A percentile compares a stretch with the other conserved stretches of the same genome.
Conservation (phyloP, 2,329 filamentous ascomycete genomes). For the Chaetomiaceae sp. region DNA sequence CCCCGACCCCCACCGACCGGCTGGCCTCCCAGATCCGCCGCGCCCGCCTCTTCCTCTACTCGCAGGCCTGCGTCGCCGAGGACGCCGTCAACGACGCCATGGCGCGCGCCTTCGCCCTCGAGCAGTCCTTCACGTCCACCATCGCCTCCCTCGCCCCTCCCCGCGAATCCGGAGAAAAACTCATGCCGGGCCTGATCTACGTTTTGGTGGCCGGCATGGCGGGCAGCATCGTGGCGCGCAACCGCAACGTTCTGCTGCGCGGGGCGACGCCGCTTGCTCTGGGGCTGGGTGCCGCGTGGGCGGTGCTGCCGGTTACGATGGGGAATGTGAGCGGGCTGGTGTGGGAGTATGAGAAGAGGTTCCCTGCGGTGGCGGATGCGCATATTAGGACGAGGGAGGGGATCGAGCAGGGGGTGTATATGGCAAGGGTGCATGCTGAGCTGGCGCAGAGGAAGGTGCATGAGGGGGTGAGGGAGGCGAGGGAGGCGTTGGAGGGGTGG, state of each 20-base stretch:
- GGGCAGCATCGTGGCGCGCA: constrained; percentile 83
- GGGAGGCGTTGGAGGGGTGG: constrained; percentile 80
- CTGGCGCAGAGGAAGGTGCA: constrained; percentile 70
- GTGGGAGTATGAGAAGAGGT: constrained; percentile 90
- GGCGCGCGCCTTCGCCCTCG: constrained; percentile 75
- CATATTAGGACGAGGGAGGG: constrained; percentile 69
- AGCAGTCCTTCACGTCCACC: constrained; percentile 85
- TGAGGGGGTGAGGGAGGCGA: constrained; percentile 70
- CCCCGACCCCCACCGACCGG: constrained; percentile 80
- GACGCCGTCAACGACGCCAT: constrained; percentile 78
- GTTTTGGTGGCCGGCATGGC: constrained; percentile 94
- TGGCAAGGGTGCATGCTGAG: constrained; percentile 69
- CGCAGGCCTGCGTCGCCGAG: constrained; percentile 69
- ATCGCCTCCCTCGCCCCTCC: constrained; percentile 83
- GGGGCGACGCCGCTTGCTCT: constrained; percentile 72
- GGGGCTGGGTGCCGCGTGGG: constrained; percentile 77
- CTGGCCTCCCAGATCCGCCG: constrained; percentile 77
- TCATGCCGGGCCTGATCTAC: constrained; percentile 87
- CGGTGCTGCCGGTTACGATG: constrained; percentile 84
- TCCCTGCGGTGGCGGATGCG: constrained; percentile 76
- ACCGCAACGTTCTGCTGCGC: constrained; percentile 79
- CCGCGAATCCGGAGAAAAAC: constrained; percentile 77
- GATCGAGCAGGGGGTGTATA: constrained; percentile 64
- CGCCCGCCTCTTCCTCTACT: constrained; percentile 75
- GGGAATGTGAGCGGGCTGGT: constrained; percentile 78